Conservation (phyloP, 148 eudicot genomes). For the Vaccinium vitisidaea region DNA sequence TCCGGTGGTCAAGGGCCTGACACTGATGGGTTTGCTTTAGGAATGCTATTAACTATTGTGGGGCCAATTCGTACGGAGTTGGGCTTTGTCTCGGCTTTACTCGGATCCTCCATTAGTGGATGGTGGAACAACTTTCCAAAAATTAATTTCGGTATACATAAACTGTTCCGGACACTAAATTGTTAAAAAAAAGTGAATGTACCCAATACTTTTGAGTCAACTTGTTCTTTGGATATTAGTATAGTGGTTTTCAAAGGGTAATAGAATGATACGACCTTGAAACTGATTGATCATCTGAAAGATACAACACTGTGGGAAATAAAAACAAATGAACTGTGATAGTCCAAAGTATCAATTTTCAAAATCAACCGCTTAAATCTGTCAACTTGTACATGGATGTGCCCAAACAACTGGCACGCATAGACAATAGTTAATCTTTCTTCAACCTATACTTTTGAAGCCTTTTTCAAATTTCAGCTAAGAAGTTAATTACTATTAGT, state of each 20-base stretch:
- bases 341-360: not conserved
- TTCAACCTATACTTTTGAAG: not conserved
- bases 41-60: no score
- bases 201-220: not conserved
- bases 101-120: not conserved
- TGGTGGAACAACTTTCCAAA: no score
- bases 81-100: not conserved
- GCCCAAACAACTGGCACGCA: not conserved
- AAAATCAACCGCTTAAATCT: not conserved
- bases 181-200: not conserved
- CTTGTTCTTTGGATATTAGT: not conserved
- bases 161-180: not conserved
- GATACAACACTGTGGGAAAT: not conserved
- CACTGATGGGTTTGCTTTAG: not conserved
- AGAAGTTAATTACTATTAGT: not conserved
- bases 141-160: no score
- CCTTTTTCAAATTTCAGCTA: not conserved
- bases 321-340: not conserved
- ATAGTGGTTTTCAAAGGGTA: not conserved
- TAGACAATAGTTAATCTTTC: not conserved
- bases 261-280: not conserved
- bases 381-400: not conserved
- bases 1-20: not conserved
- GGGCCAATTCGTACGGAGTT: not conserved
- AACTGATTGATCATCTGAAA: slow-evolving; percentile 1